Evolutionary conservation across 345 rosid species (phyloP).

Genomic region (Abelmoschus esculentus): DNA sequence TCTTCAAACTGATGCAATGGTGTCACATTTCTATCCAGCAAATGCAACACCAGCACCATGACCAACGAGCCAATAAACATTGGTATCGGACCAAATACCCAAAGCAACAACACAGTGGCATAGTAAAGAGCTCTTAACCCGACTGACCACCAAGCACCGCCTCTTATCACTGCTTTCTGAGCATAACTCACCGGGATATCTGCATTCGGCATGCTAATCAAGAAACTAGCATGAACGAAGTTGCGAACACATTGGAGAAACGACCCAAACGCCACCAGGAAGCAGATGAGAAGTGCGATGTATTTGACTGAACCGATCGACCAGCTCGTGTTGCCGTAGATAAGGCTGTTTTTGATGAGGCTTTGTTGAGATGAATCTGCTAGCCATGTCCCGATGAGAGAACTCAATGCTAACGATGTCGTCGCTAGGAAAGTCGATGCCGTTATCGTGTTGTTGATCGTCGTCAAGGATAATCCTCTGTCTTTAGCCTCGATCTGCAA

Average conservation of each 20-base stretch:
- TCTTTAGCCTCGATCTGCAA: constrained; percentile 22
- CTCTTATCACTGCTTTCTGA: constrained; percentile 21
- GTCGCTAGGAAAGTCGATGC: constrained; percentile 28
- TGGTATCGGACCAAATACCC: constrained; percentile 31
- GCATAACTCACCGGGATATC: constrained; percentile 18
- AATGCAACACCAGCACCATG: constrained; percentile 21
- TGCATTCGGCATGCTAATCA: constrained; percentile 23
- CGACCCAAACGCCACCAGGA: constrained; percentile 26
- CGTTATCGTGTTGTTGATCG: constrained; percentile 20
- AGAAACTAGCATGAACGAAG: constrained; percentile 24
- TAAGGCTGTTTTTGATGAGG: constrained; percentile 13
- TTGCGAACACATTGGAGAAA: constrained; percentile 24
- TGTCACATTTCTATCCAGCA: constrained; percentile 17
- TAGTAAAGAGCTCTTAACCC: constrained; percentile 26
- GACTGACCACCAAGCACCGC: constrained; percentile 20
- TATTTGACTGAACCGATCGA: constrained; percentile 19
- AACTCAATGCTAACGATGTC: constrained; percentile 23
- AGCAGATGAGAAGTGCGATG: constrained; percentile 25
- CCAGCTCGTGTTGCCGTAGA: constrained; percentile 19
- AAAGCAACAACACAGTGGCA: constrained; percentile 23
- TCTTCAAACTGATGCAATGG: constrained; percentile 19
- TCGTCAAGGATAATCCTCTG: constrained; percentile 16
- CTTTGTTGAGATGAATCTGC: constrained; percentile 8
- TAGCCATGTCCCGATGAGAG: constrained; percentile 28
- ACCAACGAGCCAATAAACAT: constrained; percentile 26